Evolutionary conservation across 148 eudicot genomes (phyloP).

Genomic region (Nepenthes gracilis): DNA sequence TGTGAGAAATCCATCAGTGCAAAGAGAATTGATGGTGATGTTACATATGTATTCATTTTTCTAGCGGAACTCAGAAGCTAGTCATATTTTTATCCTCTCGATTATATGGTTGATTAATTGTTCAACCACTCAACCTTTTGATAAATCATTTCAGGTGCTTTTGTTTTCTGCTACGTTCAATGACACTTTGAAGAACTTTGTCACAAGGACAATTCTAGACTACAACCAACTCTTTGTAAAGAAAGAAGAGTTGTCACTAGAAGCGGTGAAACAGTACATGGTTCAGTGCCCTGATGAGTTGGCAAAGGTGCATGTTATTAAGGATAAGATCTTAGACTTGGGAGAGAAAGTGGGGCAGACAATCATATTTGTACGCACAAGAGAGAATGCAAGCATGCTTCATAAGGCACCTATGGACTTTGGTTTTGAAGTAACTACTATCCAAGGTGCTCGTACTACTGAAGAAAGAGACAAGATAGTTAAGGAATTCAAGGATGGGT

Average conservation of each 20-base stretch:
- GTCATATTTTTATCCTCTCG: too few species aligned
- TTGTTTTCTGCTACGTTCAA: conserved; percentile 85
- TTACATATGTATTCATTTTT: too few species aligned
- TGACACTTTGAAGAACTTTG: conserved; percentile 56
- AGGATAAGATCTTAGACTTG: conserved; percentile 67
- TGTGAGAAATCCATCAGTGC: too few species aligned
- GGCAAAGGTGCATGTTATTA: conserved; percentile 54
- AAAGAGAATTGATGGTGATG: too few species aligned
- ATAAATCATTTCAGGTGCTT: conserved; percentile 43
- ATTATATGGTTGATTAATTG: too few species aligned
- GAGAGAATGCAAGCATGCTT: conserved; percentile 50
- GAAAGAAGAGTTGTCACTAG: conserved; percentile 78
- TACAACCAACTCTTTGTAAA: conserved; percentile 79
- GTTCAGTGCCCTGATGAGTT: conserved; percentile 75
- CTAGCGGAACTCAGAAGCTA: too few species aligned
- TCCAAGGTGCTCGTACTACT: conserved; percentile 73
- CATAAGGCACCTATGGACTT: conserved; percentile 55
- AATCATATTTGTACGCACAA: conserved; percentile 72
- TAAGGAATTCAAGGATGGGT: conserved; percentile 80
- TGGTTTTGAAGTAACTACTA: conserved; percentile 89
- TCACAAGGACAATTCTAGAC: conserved; percentile 43
- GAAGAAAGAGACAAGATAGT: conserved; percentile 85
- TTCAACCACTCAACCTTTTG: too few species aligned
- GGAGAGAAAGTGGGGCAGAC: conserved; percentile 84
- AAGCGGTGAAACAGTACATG: conserved; percentile 78